Base-by-base conservation (phyloP, 2,329 filamentous ascomycete species). In the Meredithiella fracta region DNA sequence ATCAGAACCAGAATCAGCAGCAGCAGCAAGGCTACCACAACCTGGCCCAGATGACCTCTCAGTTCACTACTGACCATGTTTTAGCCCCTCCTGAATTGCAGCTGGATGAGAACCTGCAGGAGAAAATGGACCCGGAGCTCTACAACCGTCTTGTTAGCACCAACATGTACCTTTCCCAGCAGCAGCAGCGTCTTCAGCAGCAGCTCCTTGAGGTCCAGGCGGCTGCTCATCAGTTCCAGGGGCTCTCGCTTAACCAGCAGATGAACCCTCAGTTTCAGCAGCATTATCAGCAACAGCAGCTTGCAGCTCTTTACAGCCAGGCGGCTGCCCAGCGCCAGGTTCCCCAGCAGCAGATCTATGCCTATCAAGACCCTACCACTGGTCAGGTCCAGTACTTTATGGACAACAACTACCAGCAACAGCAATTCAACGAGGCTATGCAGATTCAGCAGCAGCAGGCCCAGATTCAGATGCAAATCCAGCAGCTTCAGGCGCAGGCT, bases 151-250 rank as follows among this genome's bases (percentile, higher is more conserved):
- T 97, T 61, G 79, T 96, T 65, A 85, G 88, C 57, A 94, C 89
- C 64, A 95, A 96, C 68, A 72, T 92, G 66, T 94, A 94, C 65
- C 77, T 98, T 53, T 88, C 89, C 42, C 88, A 95, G 66, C 90
- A 95, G 70, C 91, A 97, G 70, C 89, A 95, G 71, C 85, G 86
- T 61, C 80, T 97, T 54, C 90, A 97, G 70, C 90, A 96, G 71
- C 89, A 97, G 71, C 77, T 97, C 62, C 79, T 88, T 62, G 86
- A 74, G 61, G 81, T 96, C 23, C 92, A 91, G 64, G 82, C 83
- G 54, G 85, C 86, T 38, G 85, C 87, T 59, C 85, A 89, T 69
- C 85, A 90, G 68, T 85, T 90, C 64, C 85, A 89, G 67, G 80
- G 79, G 61, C 73, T 94, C 70, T 88, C 76, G 67, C 67, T 94